phyloP scores from a whole-genome alignment of 2,329 filamentous ascomycete genomes.

The Ceratocystis lukuohia region DNA sequence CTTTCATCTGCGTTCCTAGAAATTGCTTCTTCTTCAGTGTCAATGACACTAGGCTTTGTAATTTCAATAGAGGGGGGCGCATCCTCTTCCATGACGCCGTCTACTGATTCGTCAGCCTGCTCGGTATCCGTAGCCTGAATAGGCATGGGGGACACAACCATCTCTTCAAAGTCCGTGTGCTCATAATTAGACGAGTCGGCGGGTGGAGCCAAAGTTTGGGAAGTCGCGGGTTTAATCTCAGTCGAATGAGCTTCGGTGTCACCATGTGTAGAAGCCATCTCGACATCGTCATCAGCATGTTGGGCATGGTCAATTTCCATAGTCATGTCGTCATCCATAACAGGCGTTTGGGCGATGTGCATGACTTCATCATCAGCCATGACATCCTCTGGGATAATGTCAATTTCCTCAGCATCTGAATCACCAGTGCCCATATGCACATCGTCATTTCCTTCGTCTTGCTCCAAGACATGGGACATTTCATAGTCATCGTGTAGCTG shows the following conservation, averaged over 20 bases:
- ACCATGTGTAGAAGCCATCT: background rate
- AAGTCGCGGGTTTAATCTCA: background rate
- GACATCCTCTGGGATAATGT: slow-evolving; percentile 11
- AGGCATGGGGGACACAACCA: slow-evolving; percentile 5
- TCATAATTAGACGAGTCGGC: background rate
- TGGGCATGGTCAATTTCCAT: slow-evolving; percentile 4
- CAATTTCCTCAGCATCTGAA: background rate
- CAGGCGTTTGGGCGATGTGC: background rate
- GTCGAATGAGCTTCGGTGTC: background rate
- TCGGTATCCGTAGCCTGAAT: background rate
- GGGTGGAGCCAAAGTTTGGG: background rate
- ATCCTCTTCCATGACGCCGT: background rate
- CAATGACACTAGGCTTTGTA: background rate
- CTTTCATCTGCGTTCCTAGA: background rate
- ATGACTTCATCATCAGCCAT: slow-evolving; percentile 17
- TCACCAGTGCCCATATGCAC: slow-evolving; percentile 11
- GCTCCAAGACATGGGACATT: slow-evolving; percentile 9
- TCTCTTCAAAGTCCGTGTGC: background rate
- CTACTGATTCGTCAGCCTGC: background rate
- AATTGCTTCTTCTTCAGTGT: background rate
- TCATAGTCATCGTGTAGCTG: slow-evolving; percentile 18
- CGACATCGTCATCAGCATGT: slow-evolving; percentile 1
- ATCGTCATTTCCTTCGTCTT: slow-evolving; percentile 2
- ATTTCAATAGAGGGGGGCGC: background rate
- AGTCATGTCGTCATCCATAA: background rate